Percentiles rank a stretch among this genome's conserved stretches.
These are phyloP conservation scores for Leccinum fuscescens DNA, from an alignment of 1,284 basidiomycete species.

Conservation along the genomic window DNA sequence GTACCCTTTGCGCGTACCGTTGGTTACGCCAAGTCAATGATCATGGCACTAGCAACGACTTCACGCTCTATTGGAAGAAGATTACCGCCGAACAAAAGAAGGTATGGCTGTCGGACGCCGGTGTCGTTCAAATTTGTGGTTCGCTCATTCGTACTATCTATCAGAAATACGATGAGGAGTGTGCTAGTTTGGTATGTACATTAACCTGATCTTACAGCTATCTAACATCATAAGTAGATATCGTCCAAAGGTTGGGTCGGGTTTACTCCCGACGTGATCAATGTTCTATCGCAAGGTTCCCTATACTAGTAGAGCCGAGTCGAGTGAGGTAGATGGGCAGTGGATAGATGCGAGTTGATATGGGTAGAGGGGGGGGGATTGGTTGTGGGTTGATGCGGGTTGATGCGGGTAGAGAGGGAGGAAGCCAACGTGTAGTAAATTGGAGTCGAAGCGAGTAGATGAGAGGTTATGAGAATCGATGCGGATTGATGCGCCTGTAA, in stretches of 20 bases:
- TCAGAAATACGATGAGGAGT: not conserved
- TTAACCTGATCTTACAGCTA: not conserved
- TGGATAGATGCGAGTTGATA: not conserved
- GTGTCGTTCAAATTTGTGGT: not conserved
- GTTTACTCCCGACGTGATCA: not conserved
- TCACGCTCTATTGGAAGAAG: not conserved
- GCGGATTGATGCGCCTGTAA: too few relatives aligned
- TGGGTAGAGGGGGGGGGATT: too few relatives aligned
- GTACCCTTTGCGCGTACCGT: not conserved
- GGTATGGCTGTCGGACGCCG: not conserved
- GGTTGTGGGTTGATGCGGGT: too few relatives aligned
- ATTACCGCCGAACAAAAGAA: not conserved
- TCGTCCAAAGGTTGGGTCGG: not conserved
- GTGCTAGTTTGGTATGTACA: not conserved
- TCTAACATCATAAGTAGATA: not conserved
- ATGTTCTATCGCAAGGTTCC: not conserved
- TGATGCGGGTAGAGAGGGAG: too few relatives aligned
- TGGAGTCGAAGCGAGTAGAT: too few relatives aligned
- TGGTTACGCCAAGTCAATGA: not conserved
- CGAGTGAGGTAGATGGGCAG: not conserved
- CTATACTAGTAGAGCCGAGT: not conserved
- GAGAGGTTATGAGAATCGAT: too few relatives aligned
- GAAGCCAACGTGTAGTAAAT: too few relatives aligned
- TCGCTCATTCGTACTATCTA: not conserved
- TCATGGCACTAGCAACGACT: not conserved